phyloP scores from a whole-genome alignment of 179 eudicot genomes.

The Beta corolliflora region DNA sequence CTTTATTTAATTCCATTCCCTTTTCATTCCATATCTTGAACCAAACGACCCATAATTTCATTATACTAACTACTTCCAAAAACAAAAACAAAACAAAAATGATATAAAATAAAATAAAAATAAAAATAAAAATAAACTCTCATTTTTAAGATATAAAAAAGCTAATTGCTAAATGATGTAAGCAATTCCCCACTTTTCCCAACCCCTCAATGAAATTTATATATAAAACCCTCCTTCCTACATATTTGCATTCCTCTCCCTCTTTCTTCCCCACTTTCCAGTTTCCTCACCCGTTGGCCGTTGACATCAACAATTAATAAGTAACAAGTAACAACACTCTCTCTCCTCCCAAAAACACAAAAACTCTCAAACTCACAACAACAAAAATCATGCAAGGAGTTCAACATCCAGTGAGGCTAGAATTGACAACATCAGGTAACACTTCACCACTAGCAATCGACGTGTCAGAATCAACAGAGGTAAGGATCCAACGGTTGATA shows the following conservation, averaged over 20 bases:
- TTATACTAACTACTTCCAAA: too few relatives aligned
- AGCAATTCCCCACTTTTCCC: constrained; percentile 17
- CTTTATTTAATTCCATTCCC: too few relatives aligned
- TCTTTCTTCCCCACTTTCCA: background rate
- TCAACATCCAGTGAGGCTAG: constrained; percentile 42
- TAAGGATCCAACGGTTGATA: constrained; percentile 65
- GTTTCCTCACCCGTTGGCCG: constrained; percentile 17
- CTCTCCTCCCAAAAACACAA: constrained; percentile 2
- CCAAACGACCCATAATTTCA: too few relatives aligned
- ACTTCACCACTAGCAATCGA: constrained; percentile 71
- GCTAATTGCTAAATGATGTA: constrained; percentile 25
- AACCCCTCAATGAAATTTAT: background rate
- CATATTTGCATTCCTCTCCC: constrained; percentile 11
- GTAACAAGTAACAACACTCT: background rate
- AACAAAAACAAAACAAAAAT: too few relatives aligned
- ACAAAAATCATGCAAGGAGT: constrained; percentile 53
- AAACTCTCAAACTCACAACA: too few relatives aligned
- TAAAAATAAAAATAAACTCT: too few relatives aligned
- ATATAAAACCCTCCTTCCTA: constrained; percentile 16
- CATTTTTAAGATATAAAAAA: background rate
- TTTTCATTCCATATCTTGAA: too few relatives aligned
- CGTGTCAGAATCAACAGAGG: constrained; percentile 67
- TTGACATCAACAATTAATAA: constrained; percentile 1
- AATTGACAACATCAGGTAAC: constrained; percentile 51
- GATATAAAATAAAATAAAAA: too few relatives aligned